Conservation (phyloP, 2,329 filamentous ascomycete species). For the Penicillium sp. region DNA sequence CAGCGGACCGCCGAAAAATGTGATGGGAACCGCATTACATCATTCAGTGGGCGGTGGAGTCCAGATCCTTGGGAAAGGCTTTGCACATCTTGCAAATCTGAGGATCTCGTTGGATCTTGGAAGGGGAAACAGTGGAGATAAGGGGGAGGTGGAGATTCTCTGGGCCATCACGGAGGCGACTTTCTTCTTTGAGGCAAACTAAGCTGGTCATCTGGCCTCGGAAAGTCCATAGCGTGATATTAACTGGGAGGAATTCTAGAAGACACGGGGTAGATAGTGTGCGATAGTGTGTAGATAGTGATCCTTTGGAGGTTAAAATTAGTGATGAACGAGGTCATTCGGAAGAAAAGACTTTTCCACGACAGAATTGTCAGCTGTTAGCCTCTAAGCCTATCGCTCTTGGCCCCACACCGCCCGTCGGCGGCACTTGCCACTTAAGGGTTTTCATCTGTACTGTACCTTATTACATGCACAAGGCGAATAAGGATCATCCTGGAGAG, state of each 20-base stretch:
- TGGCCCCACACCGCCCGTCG: slow-evolving; percentile 1
- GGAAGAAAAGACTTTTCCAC: neutral
- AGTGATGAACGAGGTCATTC: neutral
- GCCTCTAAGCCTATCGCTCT: too few species aligned
- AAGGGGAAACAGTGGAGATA: slow-evolving; percentile 1
- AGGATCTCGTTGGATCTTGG: neutral
- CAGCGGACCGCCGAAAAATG: slow-evolving; percentile 11
- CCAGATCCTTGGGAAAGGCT: neutral
- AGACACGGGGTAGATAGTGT: neutral
- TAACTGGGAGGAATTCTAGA: neutral
- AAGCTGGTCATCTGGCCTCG: neutral
- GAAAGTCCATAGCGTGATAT: neutral
- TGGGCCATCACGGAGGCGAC: slow-evolving; percentile 3
- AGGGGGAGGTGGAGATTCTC: slow-evolving; percentile 1
- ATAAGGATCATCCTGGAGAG: too few species aligned
- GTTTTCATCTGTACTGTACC: neutral
- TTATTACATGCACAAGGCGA: too few species aligned
- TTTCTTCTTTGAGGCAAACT: neutral
- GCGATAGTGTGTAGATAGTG: neutral
- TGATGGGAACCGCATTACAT: slow-evolving; percentile 15
- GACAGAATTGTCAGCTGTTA: neutral
- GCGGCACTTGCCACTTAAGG: neutral
- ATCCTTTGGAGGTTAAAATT: neutral
- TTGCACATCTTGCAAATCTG: neutral
- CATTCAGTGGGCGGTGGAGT: slow-evolving; percentile 10